These are phyloP conservation scores for Ilyonectria destructans DNA, from an alignment of 2,329 filamentous ascomycete species.

Conservation along the genomic window DNA sequence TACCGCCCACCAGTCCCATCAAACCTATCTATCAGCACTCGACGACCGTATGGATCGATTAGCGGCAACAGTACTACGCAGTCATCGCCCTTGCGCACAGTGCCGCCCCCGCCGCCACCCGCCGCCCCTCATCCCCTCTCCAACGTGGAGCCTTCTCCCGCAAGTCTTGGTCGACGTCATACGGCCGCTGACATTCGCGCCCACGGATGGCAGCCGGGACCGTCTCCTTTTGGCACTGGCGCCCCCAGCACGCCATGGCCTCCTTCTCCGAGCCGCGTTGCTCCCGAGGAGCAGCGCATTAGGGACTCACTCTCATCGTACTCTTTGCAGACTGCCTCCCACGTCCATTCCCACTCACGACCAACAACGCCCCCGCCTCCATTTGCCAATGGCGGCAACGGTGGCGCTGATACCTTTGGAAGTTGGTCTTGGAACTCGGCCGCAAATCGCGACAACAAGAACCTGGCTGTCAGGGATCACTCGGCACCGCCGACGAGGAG, in stretches of 20 bases:
- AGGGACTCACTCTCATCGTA: slow-evolving; percentile 72
- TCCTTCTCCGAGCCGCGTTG: slow-evolving; percentile 67
- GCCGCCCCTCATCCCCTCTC: slow-evolving; percentile 78
- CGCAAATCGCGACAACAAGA: slow-evolving; percentile 65
- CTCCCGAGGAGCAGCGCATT: slow-evolving; percentile 69
- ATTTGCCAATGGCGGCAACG: slow-evolving; percentile 62
- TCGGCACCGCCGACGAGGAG: slow-evolving; percentile 71
- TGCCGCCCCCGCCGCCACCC: slow-evolving; percentile 75
- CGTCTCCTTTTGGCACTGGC: slow-evolving; percentile 77
- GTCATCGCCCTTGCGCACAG: slow-evolving; percentile 82
- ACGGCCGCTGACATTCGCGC: slow-evolving; percentile 97
- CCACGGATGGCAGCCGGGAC: slow-evolving; percentile 80
- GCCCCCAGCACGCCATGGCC: slow-evolving; percentile 68
- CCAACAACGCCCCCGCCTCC: slow-evolving; percentile 70
- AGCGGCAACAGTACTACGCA: slow-evolving; percentile 76
- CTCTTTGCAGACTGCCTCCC: slow-evolving; percentile 64
- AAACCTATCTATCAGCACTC: slow-evolving; percentile 83
- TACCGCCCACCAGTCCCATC: slow-evolving; percentile 86
- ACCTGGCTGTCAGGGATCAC: slow-evolving; percentile 67
- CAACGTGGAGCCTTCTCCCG: slow-evolving; percentile 74
- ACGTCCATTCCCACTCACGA: slow-evolving; percentile 64
- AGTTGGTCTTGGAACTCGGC: slow-evolving; percentile 72
- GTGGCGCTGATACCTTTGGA: slow-evolving; percentile 64
- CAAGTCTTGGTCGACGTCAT: slow-evolving; percentile 85
- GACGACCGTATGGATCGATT: slow-evolving; percentile 90